Evolutionary conservation across 2,329 filamentous ascomycete species (phyloP).

Genomic region (Sporothrix variecibatus): DNA sequence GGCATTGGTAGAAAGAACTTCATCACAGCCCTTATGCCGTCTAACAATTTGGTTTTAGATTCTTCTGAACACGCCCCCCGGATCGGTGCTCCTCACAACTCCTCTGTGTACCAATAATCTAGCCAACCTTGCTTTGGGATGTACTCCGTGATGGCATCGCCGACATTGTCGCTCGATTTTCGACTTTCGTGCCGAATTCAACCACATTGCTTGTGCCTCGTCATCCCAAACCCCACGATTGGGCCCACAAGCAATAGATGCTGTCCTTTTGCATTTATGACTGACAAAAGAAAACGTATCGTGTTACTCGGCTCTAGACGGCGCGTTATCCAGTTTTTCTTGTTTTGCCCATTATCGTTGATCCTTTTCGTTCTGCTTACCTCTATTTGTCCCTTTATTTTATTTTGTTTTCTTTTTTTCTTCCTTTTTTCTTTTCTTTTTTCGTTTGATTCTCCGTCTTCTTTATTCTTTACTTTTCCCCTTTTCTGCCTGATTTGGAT

Average conservation of each 20-base stretch:
- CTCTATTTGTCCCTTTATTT: neutral
- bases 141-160: too few relatives aligned
- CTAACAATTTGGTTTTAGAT: neutral
- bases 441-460: slow-evolving; percentile 1
- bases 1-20: too few relatives aligned
- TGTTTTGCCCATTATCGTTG: neutral
- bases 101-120: slow-evolving; percentile 12
- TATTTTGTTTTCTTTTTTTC: neutral
- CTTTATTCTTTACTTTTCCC: slow-evolving; percentile 7
- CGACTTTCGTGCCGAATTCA: neutral
- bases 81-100: neutral
- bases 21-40: too few relatives aligned
- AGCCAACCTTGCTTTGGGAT: neutral
- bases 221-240: neutral
- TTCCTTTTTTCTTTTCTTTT: neutral
- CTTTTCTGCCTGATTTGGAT: neutral
- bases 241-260: too few relatives aligned
- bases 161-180: neutral
- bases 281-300: neutral
- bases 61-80: neutral
- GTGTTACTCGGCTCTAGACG: neutral
- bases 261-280: neutral
- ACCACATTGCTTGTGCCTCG: neutral
- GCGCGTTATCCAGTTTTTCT: neutral
- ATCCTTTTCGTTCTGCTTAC: neutral